These are phyloP conservation scores for Poterioochromonas sp. DNA, from an alignment of 352 stramenopile genomes.

Conservation along the genomic window DNA sequence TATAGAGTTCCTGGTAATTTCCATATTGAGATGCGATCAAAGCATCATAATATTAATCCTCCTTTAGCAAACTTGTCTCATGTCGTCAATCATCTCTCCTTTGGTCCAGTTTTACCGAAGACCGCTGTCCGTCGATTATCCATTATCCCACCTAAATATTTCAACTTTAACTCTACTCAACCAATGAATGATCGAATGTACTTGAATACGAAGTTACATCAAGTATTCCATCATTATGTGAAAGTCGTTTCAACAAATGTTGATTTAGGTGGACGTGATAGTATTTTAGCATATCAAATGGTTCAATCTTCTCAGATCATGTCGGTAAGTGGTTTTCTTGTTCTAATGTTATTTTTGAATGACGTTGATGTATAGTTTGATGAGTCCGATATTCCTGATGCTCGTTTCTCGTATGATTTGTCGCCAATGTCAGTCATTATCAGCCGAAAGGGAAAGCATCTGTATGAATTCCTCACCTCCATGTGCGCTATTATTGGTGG, in stretches of 20 bases:
- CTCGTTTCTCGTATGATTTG: conserved; percentile 61
- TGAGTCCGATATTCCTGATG: conserved; percentile 55
- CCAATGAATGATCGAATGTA: conserved; percentile 65
- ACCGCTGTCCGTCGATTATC: background rate
- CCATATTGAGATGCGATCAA: conserved; percentile 72
- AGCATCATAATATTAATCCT: conserved; percentile 80
- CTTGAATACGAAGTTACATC: conserved; percentile 78
- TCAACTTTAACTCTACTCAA: background rate
- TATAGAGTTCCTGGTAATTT: conserved; percentile 84
- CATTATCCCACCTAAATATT: background rate
- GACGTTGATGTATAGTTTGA: conserved; percentile 45
- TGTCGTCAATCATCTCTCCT: conserved; percentile 89
- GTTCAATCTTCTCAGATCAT: conserved; percentile 22
- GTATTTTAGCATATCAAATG: conserved; percentile 30
- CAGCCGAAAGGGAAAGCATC: background rate
- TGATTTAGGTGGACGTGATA: background rate
- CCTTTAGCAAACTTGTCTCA: conserved; percentile 86
- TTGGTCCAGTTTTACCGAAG: conserved; percentile 54
- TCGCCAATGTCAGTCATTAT: conserved; percentile 51
- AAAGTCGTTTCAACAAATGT: conserved; percentile 64
- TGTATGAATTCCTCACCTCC: conserved; percentile 31
- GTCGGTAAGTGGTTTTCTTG: background rate
- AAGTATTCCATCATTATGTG: conserved; percentile 97
- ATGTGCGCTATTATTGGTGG: conserved; percentile 26
- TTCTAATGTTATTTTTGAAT: background rate